Evolutionary conservation across 108 stramenopile species (phyloP), one percentile per base, ranked within the genome.

Genomic region (Cyclotella distinguenda): DNA sequence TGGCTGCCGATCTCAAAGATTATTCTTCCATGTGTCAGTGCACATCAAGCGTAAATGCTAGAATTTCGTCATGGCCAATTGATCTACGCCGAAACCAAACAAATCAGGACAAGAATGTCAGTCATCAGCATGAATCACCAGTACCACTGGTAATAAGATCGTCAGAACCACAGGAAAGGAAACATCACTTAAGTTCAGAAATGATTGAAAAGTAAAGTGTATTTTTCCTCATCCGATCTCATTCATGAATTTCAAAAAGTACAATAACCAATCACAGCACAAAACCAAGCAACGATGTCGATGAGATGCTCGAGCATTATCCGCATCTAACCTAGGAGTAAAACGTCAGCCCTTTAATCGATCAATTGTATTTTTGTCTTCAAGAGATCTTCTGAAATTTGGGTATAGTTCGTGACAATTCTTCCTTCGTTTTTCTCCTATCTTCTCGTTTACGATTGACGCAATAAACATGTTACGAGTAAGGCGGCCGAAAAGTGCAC

Each of bases 1-100:
- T 67, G 60, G 74, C 74, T 75, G 36, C 64, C 74, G 74, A 75
- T 75, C 74, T 75, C 74, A 75, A 75, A 75, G 74, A 75, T 75
- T 62, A 62, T 62, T 46, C 74, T 75, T 75, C 74, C 74, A 75
- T 48, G 50, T 38, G 57, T 28, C 32, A 21, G 34, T 4, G 26
- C 43, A 58, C 50, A 61, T 62, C 60, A 66, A 67, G 60, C 33
- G 55, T 47, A 67, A 35, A 60, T 66, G 60, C 60, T 35, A 45
- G 15, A 46, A 36, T 75, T 75, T 75, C 74, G 74, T 75, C 74
- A 75, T 75, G 45, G 66, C 74, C 74, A 75, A 48, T 48, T 23
- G n/a, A 22, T 26, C 4, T 12, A 52, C 15, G 53, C 6, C 9
- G 30, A 30, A 25, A 30, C 27, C 44, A 44, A 39, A 44, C 32